Evolutionary conservation across 805 yeast genomes (phyloP), one percentile per base, ranked within the genome.

Genomic region (Priceomyces haplophilus): DNA sequence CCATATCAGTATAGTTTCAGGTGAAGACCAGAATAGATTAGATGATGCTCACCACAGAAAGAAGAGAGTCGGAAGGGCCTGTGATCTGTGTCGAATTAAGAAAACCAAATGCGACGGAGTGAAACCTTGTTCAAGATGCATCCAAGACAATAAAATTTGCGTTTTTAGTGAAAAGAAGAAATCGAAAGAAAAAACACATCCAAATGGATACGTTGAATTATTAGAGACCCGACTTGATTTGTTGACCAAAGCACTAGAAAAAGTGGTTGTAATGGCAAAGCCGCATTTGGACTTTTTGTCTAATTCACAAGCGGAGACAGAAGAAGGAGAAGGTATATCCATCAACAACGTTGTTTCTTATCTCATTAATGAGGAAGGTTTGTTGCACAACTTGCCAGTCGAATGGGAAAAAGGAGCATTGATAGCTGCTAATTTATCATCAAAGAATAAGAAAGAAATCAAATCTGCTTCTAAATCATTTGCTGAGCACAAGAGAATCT

Each of bases 61-160:
- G 59, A 77, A 73, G 55, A 57, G 85, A 46, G 84, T 80, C 3
- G 82, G 82, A 10, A 79, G 79, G 50, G 85, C 85, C 4, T 80
- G 85, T 49, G 84, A 80, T 53, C 72, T 76, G 40, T 80, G 85
- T 55, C 64, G 85, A 34, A 67, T 79, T 43, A 80, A 79, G 53
- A 80, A 80, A 61, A 79, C 83, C 4, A 80, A 79, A 48, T 80
- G 85, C 56, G 80, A 79, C 44, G 85, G 85, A 16, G 70, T 72
- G 38, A 76, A 76, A 48, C 85, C 85, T 0, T 80, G 85, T 50
- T 71, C 73, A 29, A 69, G 77, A 42, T 80, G 85, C 53, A 55
- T 67, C 7, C 61, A 67, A 7, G 83, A 79, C 49, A 80, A 80
- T 58, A 78, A 77, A 54, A 69, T 79, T 24, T 80, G 85, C 56